phyloP scores from a whole-genome alignment of 2,329 filamentous ascomycete genomes.

The Myriangium duriaei region DNA sequence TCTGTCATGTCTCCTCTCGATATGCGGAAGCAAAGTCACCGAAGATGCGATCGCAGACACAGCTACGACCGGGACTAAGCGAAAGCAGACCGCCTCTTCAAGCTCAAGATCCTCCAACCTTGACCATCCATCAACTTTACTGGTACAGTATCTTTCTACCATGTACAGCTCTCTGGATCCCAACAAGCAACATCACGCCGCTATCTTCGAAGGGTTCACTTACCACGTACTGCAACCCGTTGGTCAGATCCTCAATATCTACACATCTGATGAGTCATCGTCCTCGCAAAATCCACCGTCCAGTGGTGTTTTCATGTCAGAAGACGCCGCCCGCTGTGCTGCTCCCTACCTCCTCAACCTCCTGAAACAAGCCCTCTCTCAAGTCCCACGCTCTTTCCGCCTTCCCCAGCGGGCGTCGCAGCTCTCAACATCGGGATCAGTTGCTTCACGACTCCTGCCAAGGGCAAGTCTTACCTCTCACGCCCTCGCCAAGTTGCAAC shows the following conservation, averaged over 20 bases:
- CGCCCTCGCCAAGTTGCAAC: slow-evolving; percentile 2
- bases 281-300: background rate
- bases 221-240: slow-evolving; percentile 1
- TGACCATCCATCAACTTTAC: background rate
- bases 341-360: slow-evolving; percentile 1
- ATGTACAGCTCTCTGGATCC: background rate
- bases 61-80: background rate
- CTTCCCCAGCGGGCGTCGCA: background rate
- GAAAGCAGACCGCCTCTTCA: too few species aligned
- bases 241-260: background rate
- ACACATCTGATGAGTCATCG: background rate
- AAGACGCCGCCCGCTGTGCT: too few species aligned
- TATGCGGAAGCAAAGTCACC: background rate
- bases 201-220: background rate
- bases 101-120: background rate
- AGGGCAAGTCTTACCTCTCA: background rate
- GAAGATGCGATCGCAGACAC: background rate
- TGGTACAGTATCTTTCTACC: background rate
- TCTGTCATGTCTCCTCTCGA: background rate
- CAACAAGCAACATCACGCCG: background rate
- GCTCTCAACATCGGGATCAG: too few species aligned
- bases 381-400: slow-evolving; percentile 4
- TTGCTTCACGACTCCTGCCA: too few species aligned
- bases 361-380: background rate
- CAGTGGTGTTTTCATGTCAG: too few species aligned